Base-by-base conservation (phyloP, 73 alveolate species). In the Paramecium tetraurelia region DNA sequence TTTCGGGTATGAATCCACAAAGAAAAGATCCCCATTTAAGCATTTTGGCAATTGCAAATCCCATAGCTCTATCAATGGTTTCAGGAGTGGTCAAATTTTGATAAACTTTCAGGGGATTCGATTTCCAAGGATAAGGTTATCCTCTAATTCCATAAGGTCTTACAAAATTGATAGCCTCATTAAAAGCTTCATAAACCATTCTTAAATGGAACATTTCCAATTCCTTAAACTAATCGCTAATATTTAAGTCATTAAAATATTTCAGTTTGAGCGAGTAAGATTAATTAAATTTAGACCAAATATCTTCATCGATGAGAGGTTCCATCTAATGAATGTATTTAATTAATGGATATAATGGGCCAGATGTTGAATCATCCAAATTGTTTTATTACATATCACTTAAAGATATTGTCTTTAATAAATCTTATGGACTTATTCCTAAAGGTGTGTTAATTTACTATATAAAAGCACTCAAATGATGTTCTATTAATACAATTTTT, bases 101-200 rank as follows among this genome's bases (percentile, higher is more conserved):
- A 63, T 72, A 86, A 0, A 86, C 88, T 35, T 86, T 86, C 22
- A 63, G 36, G 6, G 94, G 89, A 59, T 92, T 76, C 2, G 80
- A 53, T 22, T 58, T 86, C 96, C 96, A 92, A 31, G 96, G 96
- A 16, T 86, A 57, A 3, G 96, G 94, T 75, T 85, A 36, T 21
- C 96, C 96, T 92, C 93, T 92, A 22, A 85, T 44, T 9, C 94
- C 96, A 92, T 20, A 92, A 0, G 96, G 96, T 21, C 96, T 40
- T 48, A 92, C 59, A 35, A 71, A 86, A 40, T 92, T 88, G 27
- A 92, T 85, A 10, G 96, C 94, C 33, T 92, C 96, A 29, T 92
- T 92, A 18, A 92, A 72, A 14, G 94, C 89, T 46, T 92, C 96
- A 69, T 83, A 92, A 41, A 92, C 77, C 96, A 92, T 92, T 89